Base-by-base conservation (phyloP, 2,329 filamentous ascomycete genomes). In the Xylaria polymorpha region DNA sequence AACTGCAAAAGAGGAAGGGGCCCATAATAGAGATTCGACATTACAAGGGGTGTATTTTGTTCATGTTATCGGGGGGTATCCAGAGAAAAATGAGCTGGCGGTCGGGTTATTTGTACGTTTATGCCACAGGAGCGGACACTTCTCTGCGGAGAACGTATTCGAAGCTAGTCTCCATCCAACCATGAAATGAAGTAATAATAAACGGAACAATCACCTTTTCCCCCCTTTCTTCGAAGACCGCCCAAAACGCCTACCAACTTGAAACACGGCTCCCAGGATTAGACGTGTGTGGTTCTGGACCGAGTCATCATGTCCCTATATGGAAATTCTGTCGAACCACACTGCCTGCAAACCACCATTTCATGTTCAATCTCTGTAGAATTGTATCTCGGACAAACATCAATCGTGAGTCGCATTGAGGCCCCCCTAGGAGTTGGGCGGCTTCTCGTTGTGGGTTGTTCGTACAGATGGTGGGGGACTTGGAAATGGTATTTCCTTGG, bases 401-500 rank as follows among this genome's bases (percentile, higher is more conserved):
- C 20, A 65, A n/a, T 71, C 66, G 48, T 67, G 56, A 66, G 44
- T 65, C 39, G 65, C 61, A 66, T 66, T 71, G 57, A 53, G 57
- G 29, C 50, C 65, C 67, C 71, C 70, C 73, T 77, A 77, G 56
- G 74, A 68, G 58, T 68, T 71, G 29, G 71, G 67, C 44, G 71
- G 58, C 61, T 64, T 75, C 56, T 77, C 75, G 57, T 75, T 73
- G 37, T 78, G 75, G 29, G 72, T 69, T 48, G 65, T 72, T n/a
- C 73, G 74, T 56, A 73, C 67, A 20, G 76, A 72, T 10, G 77
- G 75, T 44, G 76, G 76, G 15, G 77, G 75, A 41, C 57, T 76
- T 25, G 77, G 74, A 57, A 75, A 64, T 2, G 76, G 76, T n/a
- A 76, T 61, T 50, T 78, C 74, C 25, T 75, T 76, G 56, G 72